A percentile compares a stretch with the other conserved stretches of the same genome.
Conservation (phyloP, 495 filamentous ascomycete species). For the Rusavskia elegans region DNA sequence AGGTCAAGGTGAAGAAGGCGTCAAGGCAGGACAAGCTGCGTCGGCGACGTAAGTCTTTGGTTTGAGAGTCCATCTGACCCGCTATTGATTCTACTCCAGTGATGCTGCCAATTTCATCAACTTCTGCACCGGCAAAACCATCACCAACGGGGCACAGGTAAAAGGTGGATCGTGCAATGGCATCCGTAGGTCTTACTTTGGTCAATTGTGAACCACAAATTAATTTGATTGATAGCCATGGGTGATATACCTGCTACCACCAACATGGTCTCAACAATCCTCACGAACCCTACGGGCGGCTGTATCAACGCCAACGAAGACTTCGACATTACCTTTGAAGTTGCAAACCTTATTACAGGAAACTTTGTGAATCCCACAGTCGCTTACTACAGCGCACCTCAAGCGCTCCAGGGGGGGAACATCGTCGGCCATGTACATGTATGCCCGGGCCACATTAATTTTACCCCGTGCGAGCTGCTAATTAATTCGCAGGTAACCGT, state of each 20-base stretch:
- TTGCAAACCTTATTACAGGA: slow-evolving; percentile 44
- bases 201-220: background rate
- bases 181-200: slow-evolving; percentile 19
- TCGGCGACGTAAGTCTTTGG: slow-evolving; percentile 32
- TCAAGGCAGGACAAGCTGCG: slow-evolving; percentile 34
- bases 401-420: slow-evolving; percentile 33
- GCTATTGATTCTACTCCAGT: slow-evolving; percentile 7
- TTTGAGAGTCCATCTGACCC: background rate
- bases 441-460: background rate
- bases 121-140: slow-evolving; percentile 47
- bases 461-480: too few relatives aligned
- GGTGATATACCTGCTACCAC: slow-evolving; percentile 48
- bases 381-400: slow-evolving; percentile 57
- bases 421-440: slow-evolving; percentile 54
- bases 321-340: slow-evolving; percentile 44
- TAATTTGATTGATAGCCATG: slow-evolving; percentile 36
- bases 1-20: slow-evolving; percentile 16
- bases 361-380: slow-evolving; percentile 44
- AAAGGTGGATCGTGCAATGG: slow-evolving; percentile 57
- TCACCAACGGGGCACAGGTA: slow-evolving; percentile 54
- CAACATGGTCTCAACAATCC: slow-evolving; percentile 53
- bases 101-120: slow-evolving; percentile 51
- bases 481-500: slow-evolving; percentile 32
- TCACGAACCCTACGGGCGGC: slow-evolving; percentile 34
- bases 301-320: slow-evolving; percentile 29